These are phyloP conservation scores for Vigna nakashimae DNA, from an alignment of 306 rosid species.

Conservation along the genomic window DNA sequence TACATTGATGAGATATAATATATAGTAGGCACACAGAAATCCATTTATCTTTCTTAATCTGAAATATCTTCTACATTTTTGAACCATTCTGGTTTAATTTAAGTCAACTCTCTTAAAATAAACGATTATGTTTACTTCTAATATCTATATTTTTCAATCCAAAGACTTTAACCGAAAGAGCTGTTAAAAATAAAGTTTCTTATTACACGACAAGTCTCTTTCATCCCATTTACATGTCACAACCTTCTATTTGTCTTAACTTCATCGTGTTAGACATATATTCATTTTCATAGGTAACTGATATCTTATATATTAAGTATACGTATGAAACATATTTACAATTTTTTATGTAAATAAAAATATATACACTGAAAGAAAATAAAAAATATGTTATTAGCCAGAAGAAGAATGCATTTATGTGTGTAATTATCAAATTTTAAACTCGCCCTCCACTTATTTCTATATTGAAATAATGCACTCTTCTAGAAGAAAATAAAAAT, in stretches of 20 bases:
- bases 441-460: not conserved
- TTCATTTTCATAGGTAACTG: no score
- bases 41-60: not conserved
- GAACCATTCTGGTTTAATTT: not conserved
- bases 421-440: not conserved
- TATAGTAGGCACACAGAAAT: not conserved
- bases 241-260: conserved; percentile 6
- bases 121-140: not conserved
- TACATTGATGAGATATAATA: not conserved
- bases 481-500: not conserved
- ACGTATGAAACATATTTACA: not conserved
- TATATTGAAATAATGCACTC: not conserved
- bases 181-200: not conserved
- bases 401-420: not conserved
- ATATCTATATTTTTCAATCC: not conserved
- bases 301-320: not conserved
- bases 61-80: not conserved
- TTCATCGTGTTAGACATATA: not conserved
- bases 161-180: not conserved
- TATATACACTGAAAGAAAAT: not conserved
- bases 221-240: conserved; percentile 1
- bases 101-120: not conserved
- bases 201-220: not conserved
- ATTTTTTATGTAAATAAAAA: not conserved
- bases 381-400: not conserved